Evolutionary conservation across 2,329 filamentous ascomycete genomes (phyloP).

Genomic region (Penicillium brevicompactum): DNA sequence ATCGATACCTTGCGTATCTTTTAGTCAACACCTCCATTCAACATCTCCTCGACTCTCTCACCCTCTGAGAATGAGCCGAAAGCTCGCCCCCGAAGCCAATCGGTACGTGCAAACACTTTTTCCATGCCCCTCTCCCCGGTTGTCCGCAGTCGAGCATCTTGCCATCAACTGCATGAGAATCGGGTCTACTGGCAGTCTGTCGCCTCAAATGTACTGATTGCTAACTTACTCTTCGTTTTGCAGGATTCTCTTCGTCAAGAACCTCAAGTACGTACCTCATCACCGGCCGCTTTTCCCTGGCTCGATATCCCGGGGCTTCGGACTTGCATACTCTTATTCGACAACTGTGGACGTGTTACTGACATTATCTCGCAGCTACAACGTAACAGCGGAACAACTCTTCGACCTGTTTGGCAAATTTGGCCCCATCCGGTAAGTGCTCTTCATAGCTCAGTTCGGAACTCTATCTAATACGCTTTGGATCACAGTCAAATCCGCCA

Average conservation of each 20-base stretch:
- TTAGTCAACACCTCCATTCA: slow-evolving; percentile 17
- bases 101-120: slow-evolving; percentile 63
- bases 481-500: slow-evolving; percentile 86
- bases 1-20: slow-evolving; percentile 32
- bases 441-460: slow-evolving; percentile 11
- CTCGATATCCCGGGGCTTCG: not conserved
- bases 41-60: slow-evolving; percentile 21
- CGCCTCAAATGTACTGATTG: not conserved
- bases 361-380: slow-evolving; percentile 68
- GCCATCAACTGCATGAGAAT: slow-evolving; percentile 2
- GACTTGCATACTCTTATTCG: not conserved
- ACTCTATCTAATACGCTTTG: slow-evolving; percentile 13
- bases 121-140: slow-evolving; percentile 30
- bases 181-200: not conserved
- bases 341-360: slow-evolving; percentile 4
- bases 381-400: slow-evolving; percentile 95
- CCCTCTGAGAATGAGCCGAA: slow-evolving; percentile 53
- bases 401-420: slow-evolving; percentile 99
- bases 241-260: slow-evolving; percentile 99
- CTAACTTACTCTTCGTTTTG: slow-evolving; percentile 6
- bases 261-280: slow-evolving; percentile 75
- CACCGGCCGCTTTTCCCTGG: slow-evolving; percentile 5
- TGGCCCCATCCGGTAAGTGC: slow-evolving; percentile 81
- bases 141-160: slow-evolving; percentile 14
- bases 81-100: slow-evolving; percentile 99